phyloP scores from a whole-genome alignment of 2,329 filamentous ascomycete genomes.

The Diaporthe australafricana region DNA sequence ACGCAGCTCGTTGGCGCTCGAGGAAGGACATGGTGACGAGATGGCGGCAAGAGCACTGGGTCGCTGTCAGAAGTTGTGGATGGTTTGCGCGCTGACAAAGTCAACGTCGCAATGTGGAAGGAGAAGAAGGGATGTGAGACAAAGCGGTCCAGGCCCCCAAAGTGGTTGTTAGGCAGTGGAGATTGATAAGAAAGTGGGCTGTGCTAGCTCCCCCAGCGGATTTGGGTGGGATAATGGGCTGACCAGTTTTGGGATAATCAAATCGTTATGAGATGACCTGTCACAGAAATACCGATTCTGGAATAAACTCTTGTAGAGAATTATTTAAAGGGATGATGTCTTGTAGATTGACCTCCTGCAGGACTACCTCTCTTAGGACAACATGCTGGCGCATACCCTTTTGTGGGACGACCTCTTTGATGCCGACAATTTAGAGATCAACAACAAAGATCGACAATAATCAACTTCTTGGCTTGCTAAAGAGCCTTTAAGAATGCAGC shows the following conservation, averaged over 20 bases:
- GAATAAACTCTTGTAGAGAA: too few relatives aligned
- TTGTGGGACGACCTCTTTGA: background rate
- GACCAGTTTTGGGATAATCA: too few relatives aligned
- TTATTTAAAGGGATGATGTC: too few relatives aligned
- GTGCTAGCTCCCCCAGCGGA: conserved; percentile 17
- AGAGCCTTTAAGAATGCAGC: background rate
- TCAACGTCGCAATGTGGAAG: conserved; percentile 29
- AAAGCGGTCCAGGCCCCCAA: conserved; percentile 24
- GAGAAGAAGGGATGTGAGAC: conserved; percentile 27
- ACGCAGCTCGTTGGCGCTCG: conserved; percentile 72
- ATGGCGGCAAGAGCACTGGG: conserved; percentile 26
- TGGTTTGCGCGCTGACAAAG: conserved; percentile 11
- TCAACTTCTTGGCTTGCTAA: background rate
- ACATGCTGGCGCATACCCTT: too few relatives aligned
- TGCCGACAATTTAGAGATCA: background rate
- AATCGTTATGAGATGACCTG: too few relatives aligned
- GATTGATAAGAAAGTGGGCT: conserved; percentile 17
- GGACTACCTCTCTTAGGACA: too few relatives aligned
- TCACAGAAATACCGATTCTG: too few relatives aligned
- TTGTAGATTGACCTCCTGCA: too few relatives aligned
- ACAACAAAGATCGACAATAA: conserved; percentile 7
- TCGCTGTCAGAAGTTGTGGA: conserved; percentile 18
- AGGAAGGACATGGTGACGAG: conserved; percentile 68
- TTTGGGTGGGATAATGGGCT: background rate
- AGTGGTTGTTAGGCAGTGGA: conserved; percentile 25